Evolutionary conservation across 768 basidiomycete species (phyloP).

Genomic region (Tremella mesenterica): DNA sequence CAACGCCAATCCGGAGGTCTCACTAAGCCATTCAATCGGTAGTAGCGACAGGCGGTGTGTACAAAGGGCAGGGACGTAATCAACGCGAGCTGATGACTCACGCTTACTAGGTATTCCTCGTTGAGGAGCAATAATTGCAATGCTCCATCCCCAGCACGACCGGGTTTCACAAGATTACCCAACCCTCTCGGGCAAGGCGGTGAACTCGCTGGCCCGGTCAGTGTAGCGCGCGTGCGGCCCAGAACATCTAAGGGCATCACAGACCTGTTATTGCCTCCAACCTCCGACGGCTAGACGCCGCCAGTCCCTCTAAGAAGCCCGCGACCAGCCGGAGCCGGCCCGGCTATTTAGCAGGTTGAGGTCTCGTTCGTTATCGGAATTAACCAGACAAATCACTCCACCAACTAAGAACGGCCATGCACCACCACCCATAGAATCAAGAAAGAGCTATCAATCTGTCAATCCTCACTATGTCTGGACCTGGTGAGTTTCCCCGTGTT

Average conservation of each 20-base stretch:
- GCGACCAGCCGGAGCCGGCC: slow-evolving; percentile 64
- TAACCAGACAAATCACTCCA: slow-evolving; percentile 92
- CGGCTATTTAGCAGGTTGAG: slow-evolving; percentile 87
- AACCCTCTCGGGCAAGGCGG: slow-evolving; percentile 65
- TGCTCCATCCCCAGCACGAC: slow-evolving; percentile 79
- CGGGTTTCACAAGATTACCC: slow-evolving; percentile 71
- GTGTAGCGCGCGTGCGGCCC: slow-evolving; percentile 80
- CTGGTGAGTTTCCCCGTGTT: slow-evolving; percentile 74
- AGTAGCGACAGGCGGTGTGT: slow-evolving; percentile 84
- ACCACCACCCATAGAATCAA: slow-evolving; percentile 78
- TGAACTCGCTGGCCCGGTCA: slow-evolving; percentile 78
- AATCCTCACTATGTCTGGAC: slow-evolving; percentile 68
- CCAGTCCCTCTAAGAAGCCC: slow-evolving; percentile 81
- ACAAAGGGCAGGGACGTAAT: slow-evolving; percentile 86
- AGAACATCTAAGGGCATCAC: slow-evolving; percentile 86
- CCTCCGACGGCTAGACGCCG: slow-evolving; percentile 70
- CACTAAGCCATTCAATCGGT: slow-evolving; percentile 85
- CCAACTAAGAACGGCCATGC: slow-evolving; percentile 82
- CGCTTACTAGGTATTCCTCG: slow-evolving; percentile 82
- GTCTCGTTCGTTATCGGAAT: slow-evolving; percentile 92
- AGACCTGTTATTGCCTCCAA: slow-evolving; percentile 87
- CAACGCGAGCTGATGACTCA: slow-evolving; percentile 80
- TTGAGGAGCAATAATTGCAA: slow-evolving; percentile 89
- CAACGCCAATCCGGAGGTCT: slow-evolving; percentile 71
- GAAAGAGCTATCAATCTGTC: slow-evolving; percentile 79